These are phyloP conservation scores for Diversispora epigaea DNA, from an alignment of 192 early-diverging fungal genomes.

Conservation along the genomic window DNA sequence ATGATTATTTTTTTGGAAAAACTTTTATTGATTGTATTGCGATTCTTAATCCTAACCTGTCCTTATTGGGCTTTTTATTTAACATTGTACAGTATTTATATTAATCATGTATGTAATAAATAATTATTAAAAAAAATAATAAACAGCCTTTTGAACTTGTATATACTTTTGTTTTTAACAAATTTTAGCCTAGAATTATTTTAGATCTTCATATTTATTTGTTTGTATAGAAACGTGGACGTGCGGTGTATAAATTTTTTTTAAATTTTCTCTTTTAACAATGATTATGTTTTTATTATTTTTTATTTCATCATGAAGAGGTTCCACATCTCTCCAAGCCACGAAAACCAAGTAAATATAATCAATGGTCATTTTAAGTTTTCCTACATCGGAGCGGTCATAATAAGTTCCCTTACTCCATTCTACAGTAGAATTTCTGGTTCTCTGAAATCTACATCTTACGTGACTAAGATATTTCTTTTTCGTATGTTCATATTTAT, in stretches of 20 bases:
- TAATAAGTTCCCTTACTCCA: background rate
- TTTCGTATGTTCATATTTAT: background rate
- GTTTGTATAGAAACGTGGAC: background rate
- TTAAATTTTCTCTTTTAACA: background rate
- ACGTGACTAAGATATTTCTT: background rate
- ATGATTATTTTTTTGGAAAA: too few relatives aligned
- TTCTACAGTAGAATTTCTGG: background rate
- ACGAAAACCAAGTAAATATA: constrained; percentile 1
- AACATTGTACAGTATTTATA: too few relatives aligned
- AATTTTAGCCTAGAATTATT: too few relatives aligned
- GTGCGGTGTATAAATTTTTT: constrained; percentile 8
- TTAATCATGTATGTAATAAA: too few relatives aligned
- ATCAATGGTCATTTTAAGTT: background rate
- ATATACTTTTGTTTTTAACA: too few relatives aligned
- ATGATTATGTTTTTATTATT: constrained; percentile 19
- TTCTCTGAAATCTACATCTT: background rate
- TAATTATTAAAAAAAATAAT: too few relatives aligned
- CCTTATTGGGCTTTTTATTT: too few relatives aligned
- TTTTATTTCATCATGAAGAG: background rate
- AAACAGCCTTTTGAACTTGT: too few relatives aligned
- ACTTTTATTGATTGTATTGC: too few relatives aligned
- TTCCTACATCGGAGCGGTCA: too few relatives aligned
- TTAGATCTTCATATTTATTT: too few relatives aligned
- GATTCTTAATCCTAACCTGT: too few relatives aligned
- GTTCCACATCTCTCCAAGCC: background rate